Evolutionary conservation across 345 rosid species (phyloP).

Genomic region (Kandelia obovata): DNA sequence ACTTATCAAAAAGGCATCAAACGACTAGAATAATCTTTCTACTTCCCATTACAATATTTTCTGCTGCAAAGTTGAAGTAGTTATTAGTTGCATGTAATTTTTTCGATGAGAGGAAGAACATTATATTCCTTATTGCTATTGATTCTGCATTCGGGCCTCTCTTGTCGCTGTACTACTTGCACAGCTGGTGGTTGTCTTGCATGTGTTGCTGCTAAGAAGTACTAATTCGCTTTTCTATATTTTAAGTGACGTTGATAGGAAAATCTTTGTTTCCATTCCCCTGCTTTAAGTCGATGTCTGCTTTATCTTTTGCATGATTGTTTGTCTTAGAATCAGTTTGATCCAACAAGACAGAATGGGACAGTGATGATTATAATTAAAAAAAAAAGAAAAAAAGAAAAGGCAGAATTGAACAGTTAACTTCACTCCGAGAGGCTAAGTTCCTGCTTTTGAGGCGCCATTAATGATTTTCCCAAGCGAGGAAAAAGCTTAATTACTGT

Average conservation of each 20-base stretch:
- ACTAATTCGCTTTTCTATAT: constrained; percentile 3
- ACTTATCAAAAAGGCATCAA: too few species aligned
- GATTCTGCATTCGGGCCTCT: too few species aligned
- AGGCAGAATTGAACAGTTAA: constrained; percentile 18
- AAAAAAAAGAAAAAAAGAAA: background rate
- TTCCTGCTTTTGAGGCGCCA: constrained; percentile 4
- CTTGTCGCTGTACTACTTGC: background rate
- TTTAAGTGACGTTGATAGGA: constrained; percentile 2
- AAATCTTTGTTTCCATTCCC: constrained; percentile 23
- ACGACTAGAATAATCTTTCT: too few species aligned
- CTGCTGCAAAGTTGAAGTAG: too few species aligned
- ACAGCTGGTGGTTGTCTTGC: background rate
- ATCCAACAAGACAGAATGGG: constrained; percentile 17
- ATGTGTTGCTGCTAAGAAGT: background rate
- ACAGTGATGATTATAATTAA: constrained; percentile 20
- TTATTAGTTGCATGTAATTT: too few species aligned
- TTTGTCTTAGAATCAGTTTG: constrained; percentile 13
- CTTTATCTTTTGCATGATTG: constrained; percentile 19
- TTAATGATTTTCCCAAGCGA: background rate
- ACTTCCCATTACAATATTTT: too few species aligned
- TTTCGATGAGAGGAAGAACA: too few species aligned
- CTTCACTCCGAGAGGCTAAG: constrained; percentile 12
- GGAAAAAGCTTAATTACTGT: constrained; percentile 4
- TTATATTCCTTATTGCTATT: too few species aligned
- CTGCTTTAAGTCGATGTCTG: constrained; percentile 7